These are phyloP conservation scores for Nicotiana tabacum DNA, from an alignment of 257 asterid species.

Conservation along the genomic window DNA sequence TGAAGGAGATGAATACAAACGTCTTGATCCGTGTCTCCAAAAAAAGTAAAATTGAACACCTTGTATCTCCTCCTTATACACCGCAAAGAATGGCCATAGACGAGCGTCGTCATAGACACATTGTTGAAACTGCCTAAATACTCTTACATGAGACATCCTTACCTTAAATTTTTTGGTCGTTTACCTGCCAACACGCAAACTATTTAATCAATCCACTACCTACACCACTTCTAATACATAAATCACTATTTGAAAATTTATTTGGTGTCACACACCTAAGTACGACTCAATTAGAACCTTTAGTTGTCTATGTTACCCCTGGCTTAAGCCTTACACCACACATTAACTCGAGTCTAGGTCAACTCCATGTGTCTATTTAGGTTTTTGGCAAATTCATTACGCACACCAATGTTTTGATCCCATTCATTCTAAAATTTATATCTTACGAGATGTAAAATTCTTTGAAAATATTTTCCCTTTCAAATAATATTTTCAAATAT, in stretches of 20 bases:
- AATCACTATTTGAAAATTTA: neutral
- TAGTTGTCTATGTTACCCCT: neutral
- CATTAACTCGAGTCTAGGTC: neutral
- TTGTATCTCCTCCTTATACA: too few species aligned
- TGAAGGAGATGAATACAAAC: too few species aligned
- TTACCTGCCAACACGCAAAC: too few species aligned
- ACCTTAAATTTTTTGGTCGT: neutral
- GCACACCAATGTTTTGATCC: neutral
- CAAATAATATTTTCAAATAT: neutral
- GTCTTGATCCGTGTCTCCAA: too few species aligned
- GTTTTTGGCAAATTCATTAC: neutral
- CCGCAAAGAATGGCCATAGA: too few species aligned
- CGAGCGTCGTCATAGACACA: too few species aligned
- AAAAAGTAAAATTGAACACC: too few species aligned
- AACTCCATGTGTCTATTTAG: neutral
- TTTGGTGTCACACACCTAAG: neutral
- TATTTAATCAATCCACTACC: neutral
- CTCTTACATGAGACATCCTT: too few species aligned
- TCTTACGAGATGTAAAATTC: neutral
- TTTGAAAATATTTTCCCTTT: neutral
- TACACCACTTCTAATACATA: neutral
- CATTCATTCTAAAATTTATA: neutral
- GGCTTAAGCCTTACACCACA: neutral
- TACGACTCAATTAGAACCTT: neutral
- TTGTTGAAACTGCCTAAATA: too few species aligned